Conservation (phyloP, 768 basidiomycete genomes). For the Gymnopilus junonius region DNA sequence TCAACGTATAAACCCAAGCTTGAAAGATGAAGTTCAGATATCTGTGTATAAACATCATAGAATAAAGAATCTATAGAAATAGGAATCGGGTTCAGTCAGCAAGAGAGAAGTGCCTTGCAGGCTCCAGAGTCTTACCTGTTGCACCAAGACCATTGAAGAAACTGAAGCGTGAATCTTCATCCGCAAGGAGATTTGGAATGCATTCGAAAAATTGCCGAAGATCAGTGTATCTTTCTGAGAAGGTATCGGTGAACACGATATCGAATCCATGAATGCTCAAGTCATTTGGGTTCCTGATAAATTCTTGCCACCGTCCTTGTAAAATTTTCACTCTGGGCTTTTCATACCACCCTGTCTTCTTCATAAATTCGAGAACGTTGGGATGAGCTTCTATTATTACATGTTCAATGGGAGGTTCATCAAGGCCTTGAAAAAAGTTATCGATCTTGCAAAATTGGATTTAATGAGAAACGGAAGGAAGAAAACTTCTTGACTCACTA, state of each 20-base stretch:
- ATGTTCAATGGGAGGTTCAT: constrained; percentile 67
- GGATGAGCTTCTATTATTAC: constrained; percentile 95
- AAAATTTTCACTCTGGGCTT: constrained; percentile 79
- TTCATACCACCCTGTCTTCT: constrained; percentile 74
- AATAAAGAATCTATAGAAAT: constrained; percentile 70
- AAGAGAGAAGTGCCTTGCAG: neutral
- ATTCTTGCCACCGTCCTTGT: constrained; percentile 95
- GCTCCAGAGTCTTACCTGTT: constrained; percentile 65
- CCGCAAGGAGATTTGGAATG: constrained; percentile 76
- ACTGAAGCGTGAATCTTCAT: constrained; percentile 79
- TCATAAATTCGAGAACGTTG: constrained; percentile 87
- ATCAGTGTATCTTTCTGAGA: constrained; percentile 85
- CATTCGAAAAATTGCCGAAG: constrained; percentile 82
- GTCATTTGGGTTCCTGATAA: constrained; percentile 63
- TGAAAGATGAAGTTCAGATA: constrained; percentile 86
- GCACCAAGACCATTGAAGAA: constrained; percentile 99
- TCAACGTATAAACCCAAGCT: constrained; percentile 77
- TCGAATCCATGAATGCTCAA: constrained; percentile 78
- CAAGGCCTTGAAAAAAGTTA: constrained; percentile 70
- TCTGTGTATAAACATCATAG: constrained; percentile 88
- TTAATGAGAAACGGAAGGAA: neutral
- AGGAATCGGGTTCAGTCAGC: constrained; percentile 10
- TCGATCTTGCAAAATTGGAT: constrained; percentile 66
- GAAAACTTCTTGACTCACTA: constrained; percentile 52
- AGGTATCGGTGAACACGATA: constrained; percentile 90